A percentile compares a stretch with the other conserved stretches of the same genome.
Conservation (phyloP, 305 asterid genomes). For the Plantago rigida region DNA sequence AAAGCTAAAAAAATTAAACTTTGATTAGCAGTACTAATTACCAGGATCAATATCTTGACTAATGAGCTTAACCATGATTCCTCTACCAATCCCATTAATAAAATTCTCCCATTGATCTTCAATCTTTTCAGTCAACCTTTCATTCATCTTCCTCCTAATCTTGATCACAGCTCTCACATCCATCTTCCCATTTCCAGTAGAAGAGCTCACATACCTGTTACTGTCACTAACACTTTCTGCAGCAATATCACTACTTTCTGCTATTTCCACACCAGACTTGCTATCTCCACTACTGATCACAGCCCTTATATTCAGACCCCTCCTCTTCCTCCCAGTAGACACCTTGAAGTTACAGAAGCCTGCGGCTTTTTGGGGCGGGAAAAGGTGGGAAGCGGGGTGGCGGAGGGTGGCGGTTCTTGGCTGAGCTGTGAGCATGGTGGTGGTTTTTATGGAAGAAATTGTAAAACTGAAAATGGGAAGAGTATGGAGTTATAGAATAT, state of each 20-base stretch:
- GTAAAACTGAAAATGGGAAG: slow-evolving; percentile 3
- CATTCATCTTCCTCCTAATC: slow-evolving; percentile 71
- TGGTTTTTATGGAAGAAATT: neutral
- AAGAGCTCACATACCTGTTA: too few species aligned
- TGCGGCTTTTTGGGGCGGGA: slow-evolving; percentile 19
- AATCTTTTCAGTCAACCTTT: slow-evolving; percentile 48
- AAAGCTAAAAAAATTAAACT: neutral
- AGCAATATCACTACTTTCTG: slow-evolving; percentile 9
- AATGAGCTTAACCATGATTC: slow-evolving; percentile 63
- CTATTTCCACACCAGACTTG: slow-evolving; percentile 41
- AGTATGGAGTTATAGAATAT: slow-evolving; percentile 4
- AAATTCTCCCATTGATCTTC: slow-evolving; percentile 70
- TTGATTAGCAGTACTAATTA: slow-evolving; percentile 8
- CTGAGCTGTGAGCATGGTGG: slow-evolving; percentile 52
- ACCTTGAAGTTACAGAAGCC: slow-evolving; percentile 27
- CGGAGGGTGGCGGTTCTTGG: slow-evolving; percentile 42
- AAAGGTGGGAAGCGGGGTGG: slow-evolving; percentile 25
- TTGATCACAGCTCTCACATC: slow-evolving; percentile 67
- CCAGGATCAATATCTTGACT: slow-evolving; percentile 67
- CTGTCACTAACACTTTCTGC: too few species aligned
- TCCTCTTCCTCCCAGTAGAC: neutral
- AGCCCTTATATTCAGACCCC: slow-evolving; percentile 30
- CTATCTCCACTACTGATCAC: slow-evolving; percentile 67
- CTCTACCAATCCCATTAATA: slow-evolving; percentile 68
- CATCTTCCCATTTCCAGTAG: slow-evolving; percentile 29